Evolutionary conservation across 441 rosid genomes (phyloP).

Genomic region (Mallotus repandus): DNA sequence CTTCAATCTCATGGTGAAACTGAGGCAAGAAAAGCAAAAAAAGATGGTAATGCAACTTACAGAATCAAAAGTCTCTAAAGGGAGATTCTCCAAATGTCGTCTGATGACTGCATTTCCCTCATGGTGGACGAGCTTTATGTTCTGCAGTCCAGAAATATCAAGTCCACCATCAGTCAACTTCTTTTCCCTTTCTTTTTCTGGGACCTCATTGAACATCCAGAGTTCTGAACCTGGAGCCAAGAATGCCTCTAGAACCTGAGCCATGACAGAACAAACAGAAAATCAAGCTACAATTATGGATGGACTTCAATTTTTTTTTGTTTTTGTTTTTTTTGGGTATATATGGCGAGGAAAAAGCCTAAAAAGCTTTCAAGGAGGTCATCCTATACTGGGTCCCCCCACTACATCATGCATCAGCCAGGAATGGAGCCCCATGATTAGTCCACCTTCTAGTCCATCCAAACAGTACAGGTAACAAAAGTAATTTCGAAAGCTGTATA

Average conservation of each 20-base stretch:
- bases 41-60: constrained; percentile 47
- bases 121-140: constrained; percentile 76
- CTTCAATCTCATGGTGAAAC: not conserved
- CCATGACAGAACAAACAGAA: constrained; percentile 1
- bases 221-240: constrained; percentile 90
- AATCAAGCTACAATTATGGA: constrained; percentile 8
- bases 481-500: not conserved
- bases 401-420: too few species aligned
- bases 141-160: constrained; percentile 48
- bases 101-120: constrained; percentile 86
- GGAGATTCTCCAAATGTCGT: constrained; percentile 82
- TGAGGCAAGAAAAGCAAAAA: not conserved
- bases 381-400: too few species aligned
- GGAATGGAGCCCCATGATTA: not conserved
- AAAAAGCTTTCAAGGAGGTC: too few species aligned
- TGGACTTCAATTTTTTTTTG: not conserved
- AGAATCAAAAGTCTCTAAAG: constrained; percentile 90
- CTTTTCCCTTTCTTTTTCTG: constrained; percentile 72
- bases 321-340: too few species aligned
- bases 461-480: not conserved
- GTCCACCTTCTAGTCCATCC: not conserved
- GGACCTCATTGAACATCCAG: constrained; percentile 96
- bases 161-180: constrained; percentile 80
- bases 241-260: constrained; percentile 81
- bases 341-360: too few species aligned